Evolutionary conservation across 345 rosid species (phyloP), one percentile per base, ranked within the genome.

Genomic region (Excoecaria cochinchinensis): DNA sequence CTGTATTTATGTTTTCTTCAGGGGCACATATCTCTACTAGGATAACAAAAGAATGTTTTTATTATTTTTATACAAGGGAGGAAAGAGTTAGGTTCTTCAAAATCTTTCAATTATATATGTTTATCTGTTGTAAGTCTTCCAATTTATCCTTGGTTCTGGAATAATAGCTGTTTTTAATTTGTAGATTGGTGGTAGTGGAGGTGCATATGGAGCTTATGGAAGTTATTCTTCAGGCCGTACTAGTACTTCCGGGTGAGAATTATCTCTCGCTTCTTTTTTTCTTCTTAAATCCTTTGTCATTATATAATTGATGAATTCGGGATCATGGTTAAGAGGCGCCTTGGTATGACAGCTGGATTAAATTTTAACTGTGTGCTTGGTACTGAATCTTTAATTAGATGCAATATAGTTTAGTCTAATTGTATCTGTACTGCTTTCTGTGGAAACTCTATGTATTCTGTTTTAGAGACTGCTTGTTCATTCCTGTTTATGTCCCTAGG

Each of bases 171-270:
- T 76, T 61, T 11, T 24, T 71, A 24, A 22, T 79, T 70, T 82
- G 79, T 79, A 95, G 99, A 71, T 89, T 78, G 90, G 91, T 69
- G 87, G 91, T 67, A 84, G 90, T 74, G 91, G 89, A 67, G 80
- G 89, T 86, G 83, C 90, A 40, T 93, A 90, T 83, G 98, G 96
- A 85, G 88, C 89, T 52, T 95, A 91, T 83, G 95, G 97, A 81
- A 83, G 86, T 77, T 90, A 95, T 81, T 87, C 97, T 53, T 89
- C 97, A 12, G 97, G 92, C 75, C 92, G 95, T 21, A 81, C 86
- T 78, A 81, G 86, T 77, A 70, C 82, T 78, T 88, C 94, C 79
- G 99, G 99, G 99, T 95, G 81, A 86, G 97, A 70, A 59, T 75
- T 55, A 7, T 74, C 61, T 76, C 36, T 73, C 21, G 50, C 3